Conservation (phyloP, 2,329 filamentous ascomycete genomes). For the Elsinoe fawcettii region DNA sequence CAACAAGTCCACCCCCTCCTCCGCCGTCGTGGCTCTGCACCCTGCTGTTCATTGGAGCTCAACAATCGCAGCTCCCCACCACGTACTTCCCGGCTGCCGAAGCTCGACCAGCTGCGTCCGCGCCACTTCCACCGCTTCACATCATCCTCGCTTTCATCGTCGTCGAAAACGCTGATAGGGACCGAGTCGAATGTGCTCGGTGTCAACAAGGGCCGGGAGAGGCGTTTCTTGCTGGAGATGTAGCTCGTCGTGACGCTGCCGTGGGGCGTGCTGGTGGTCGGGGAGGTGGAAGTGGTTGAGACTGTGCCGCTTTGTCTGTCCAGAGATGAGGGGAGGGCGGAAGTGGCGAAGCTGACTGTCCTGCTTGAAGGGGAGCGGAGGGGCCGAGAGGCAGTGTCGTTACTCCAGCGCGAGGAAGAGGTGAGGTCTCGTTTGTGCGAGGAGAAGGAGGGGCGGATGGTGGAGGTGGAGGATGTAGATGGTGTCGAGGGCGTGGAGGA, state of each 20-base stretch:
- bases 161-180: neutral
- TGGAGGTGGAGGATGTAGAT: neutral
- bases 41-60: neutral
- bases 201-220: neutral
- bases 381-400: neutral
- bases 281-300: neutral
- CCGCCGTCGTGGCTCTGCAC: neutral
- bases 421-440: neutral
- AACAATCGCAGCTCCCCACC: neutral
- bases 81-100: neutral
- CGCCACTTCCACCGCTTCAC: neutral
- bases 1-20: neutral
- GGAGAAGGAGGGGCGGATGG: neutral
- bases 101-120: neutral
- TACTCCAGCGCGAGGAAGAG: neutral
- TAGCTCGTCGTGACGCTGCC: neutral
- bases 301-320: neutral
- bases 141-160: slow-evolving; percentile 6
- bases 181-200: neutral
- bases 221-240: neutral
- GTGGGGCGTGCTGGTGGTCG: neutral
- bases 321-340: neutral
- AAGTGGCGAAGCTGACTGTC: neutral
- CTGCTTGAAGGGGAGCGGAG: neutral
- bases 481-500: neutral